Evolutionary conservation across 1,284 basidiomycete genomes (phyloP).

Genomic region (Tilletiaria anomala): DNA sequence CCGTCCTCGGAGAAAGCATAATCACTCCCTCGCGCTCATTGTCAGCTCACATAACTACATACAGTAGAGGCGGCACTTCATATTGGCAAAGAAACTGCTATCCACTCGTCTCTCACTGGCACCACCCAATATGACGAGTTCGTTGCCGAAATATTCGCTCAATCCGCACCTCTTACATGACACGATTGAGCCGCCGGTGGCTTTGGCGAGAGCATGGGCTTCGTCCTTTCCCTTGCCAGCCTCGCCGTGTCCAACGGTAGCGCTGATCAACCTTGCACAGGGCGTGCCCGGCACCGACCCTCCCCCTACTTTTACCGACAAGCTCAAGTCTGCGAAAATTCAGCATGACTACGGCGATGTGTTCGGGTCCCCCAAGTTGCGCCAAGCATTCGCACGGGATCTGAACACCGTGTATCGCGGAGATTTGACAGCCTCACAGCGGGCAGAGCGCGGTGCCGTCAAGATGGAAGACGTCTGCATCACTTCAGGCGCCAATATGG

Average conservation of each 20-base stretch:
- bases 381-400: constrained; percentile 52
- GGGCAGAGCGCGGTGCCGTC: constrained; percentile 41
- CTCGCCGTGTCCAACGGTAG: constrained; percentile 4
- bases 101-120: no score
- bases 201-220: constrained; percentile 5
- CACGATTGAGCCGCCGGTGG: constrained; percentile 5
- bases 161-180: not conserved
- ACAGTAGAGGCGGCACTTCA: no score
- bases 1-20: no score
- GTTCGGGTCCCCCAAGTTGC: constrained; percentile 51
- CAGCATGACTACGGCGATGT: constrained; percentile 53
- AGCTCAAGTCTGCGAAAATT: constrained; percentile 2
- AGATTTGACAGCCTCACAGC: constrained; percentile 24
- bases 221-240: not conserved
- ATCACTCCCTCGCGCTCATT: no score
- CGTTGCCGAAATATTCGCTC: no score
- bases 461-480: constrained; percentile 33
- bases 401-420: constrained; percentile 54
- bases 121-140: no score
- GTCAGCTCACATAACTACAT: no score
- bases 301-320: constrained; percentile 1
- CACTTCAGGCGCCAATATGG: constrained; percentile 57
- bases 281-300: constrained; percentile 25
- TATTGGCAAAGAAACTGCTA: no score
- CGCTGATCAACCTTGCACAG: constrained; percentile 25